A percentile compares a stretch with the other conserved stretches of the same genome.
phyloP scores from a whole-genome alignment of 2,329 filamentous ascomycete species.

The Cladosporium sp. region DNA sequence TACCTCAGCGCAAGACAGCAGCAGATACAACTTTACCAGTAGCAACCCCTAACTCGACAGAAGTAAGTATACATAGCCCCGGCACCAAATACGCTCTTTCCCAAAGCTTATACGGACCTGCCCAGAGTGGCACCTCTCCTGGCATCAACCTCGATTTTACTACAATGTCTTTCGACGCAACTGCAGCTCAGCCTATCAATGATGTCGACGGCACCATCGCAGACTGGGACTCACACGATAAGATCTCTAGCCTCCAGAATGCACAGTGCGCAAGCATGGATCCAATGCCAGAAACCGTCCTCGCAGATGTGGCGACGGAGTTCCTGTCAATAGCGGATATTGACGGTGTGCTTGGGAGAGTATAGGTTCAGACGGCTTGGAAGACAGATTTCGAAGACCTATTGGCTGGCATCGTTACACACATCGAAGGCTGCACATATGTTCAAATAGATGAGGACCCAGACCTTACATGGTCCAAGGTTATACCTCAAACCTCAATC shows the following conservation, averaged over 20 bases:
- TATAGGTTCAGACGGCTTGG: too few species aligned
- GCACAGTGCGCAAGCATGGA: neutral
- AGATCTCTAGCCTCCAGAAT: conserved; percentile 19
- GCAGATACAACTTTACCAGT: neutral
- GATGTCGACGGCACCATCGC: neutral
- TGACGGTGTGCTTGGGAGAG: neutral
- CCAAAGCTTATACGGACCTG: neutral
- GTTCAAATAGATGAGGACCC: too few species aligned
- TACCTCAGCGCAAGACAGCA: neutral
- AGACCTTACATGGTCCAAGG: too few species aligned
- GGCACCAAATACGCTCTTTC: neutral
- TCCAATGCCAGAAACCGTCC: neutral
- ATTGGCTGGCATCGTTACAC: too few species aligned
- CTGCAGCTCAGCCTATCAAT: neutral
- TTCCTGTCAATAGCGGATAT: conserved; percentile 7
- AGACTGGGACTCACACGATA: conserved; percentile 15
- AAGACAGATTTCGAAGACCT: too few species aligned
- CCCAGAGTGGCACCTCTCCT: neutral
- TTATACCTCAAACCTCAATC: neutral
- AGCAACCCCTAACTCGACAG: neutral
- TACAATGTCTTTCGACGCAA: neutral
- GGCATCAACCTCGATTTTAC: conserved; percentile 5
- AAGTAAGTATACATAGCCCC: neutral
- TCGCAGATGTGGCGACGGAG: conserved; percentile 3
- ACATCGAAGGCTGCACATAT: too few species aligned